phyloP scores from a whole-genome alignment of 768 basidiomycete genomes.

The Kwoniella sp. region DNA sequence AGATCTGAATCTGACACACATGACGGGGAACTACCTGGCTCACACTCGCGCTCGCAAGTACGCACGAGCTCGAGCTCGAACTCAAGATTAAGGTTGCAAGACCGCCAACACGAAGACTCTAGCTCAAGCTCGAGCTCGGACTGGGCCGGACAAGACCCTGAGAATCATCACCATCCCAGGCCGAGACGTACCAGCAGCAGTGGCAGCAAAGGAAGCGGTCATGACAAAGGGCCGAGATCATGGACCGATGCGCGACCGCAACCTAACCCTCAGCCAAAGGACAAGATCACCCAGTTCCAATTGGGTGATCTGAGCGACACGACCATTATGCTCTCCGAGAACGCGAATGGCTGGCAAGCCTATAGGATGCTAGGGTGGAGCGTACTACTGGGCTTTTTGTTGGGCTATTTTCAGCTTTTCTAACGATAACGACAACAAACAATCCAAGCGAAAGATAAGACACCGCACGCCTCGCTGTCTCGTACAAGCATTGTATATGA shows the following conservation, averaged over 20 bases:
- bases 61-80: background rate
- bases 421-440: too few species aligned
- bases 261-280: background rate
- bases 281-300: constrained; percentile 4
- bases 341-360: constrained; percentile 6
- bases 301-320: constrained; percentile 5
- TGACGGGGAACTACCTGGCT: background rate
- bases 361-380: constrained; percentile 3
- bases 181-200: background rate
- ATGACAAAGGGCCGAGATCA: background rate
- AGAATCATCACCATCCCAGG: background rate
- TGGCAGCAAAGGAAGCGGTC: too few species aligned
- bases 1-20: background rate
- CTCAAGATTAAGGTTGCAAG: background rate
- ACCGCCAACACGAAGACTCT: background rate
- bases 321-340: background rate
- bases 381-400: background rate
- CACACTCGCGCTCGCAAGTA: background rate
- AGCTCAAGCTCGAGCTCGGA: background rate
- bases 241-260: background rate
- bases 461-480: too few species aligned
- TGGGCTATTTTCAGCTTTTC: constrained; percentile 7
- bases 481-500: too few species aligned
- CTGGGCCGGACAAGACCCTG: background rate
- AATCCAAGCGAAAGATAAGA: too few species aligned